Conservation (phyloP, 2,329 filamentous ascomycete genomes). For the Diaporthe sp. region DNA sequence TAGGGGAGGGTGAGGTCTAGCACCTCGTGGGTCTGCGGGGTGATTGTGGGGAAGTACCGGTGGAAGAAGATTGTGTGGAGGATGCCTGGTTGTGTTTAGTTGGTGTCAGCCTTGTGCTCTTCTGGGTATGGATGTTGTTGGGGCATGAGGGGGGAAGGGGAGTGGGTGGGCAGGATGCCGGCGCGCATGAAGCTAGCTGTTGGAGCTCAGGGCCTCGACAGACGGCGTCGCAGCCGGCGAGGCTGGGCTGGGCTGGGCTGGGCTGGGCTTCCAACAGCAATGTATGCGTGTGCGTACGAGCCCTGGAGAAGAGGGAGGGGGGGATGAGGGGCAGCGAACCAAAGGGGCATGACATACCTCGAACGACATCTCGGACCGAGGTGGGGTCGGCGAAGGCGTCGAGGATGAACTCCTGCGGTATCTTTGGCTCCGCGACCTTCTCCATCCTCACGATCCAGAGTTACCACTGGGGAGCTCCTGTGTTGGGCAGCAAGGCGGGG, state of each 20-base stretch:
- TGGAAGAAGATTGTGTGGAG: slow-evolving; percentile 99
- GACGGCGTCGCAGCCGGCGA: neutral
- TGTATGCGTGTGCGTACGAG: neutral
- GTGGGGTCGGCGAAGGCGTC: slow-evolving; percentile 93
- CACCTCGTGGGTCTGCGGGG: slow-evolving; percentile 86
- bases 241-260: neutral
- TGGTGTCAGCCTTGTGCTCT: slow-evolving; percentile 22
- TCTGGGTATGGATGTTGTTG: neutral
- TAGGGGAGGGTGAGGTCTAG: slow-evolving; percentile 91
- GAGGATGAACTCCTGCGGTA: slow-evolving; percentile 88
- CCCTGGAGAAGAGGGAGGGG: neutral
- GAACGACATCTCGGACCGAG: slow-evolving; percentile 91
- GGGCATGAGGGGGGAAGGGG: neutral
- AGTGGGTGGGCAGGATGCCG: neutral
- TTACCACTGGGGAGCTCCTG: neutral
- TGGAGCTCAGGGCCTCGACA: too few relatives aligned
- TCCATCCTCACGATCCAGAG: slow-evolving; percentile 16
- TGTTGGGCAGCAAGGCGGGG: neutral
- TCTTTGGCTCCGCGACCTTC: slow-evolving; percentile 54
- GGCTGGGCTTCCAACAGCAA: neutral
- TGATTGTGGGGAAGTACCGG: slow-evolving; percentile 91
- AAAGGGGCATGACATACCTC: slow-evolving; percentile 71
- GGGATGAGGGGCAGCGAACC: neutral
- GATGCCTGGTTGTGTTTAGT: slow-evolving; percentile 71
- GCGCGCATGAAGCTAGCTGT: too few relatives aligned